Percentiles rank a stretch among this genome's conserved stretches.
phyloP scores from a whole-genome alignment of 192 early-diverging fungal species.

The Spinellus fusiger region DNA sequence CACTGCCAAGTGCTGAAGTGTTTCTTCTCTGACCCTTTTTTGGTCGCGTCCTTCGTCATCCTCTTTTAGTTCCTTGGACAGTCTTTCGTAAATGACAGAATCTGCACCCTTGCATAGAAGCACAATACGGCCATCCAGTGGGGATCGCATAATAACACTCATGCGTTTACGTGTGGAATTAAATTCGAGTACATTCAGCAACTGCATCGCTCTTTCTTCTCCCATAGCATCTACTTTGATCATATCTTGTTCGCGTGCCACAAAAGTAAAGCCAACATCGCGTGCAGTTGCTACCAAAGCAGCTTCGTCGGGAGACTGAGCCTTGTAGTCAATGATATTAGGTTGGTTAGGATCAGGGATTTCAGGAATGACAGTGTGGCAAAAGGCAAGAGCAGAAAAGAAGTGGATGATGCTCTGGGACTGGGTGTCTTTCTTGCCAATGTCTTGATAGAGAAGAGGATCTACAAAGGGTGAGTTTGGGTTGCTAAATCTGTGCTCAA shows the following conservation, averaged over 20 bases:
- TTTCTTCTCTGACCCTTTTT: slow-evolving; percentile 61
- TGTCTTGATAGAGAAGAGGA: slow-evolving; percentile 30
- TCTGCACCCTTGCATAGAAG: slow-evolving; percentile 93
- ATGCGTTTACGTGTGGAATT: slow-evolving; percentile 93
- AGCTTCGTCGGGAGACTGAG: slow-evolving; percentile 92
- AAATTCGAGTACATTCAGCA: slow-evolving; percentile 78
- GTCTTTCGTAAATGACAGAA: slow-evolving; percentile 78
- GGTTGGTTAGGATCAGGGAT: slow-evolving; percentile 42
- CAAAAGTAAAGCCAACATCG: slow-evolving; percentile 77
- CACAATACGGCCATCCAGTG: slow-evolving; percentile 55
- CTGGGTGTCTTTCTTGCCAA: slow-evolving; percentile 10
- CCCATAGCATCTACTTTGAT: slow-evolving; percentile 72
- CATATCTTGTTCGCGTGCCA: slow-evolving; percentile 67
- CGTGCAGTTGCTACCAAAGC: slow-evolving; percentile 83
- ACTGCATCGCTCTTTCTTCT: slow-evolving; percentile 54
- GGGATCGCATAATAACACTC: slow-evolving; percentile 77
- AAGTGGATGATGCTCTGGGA: slow-evolving; percentile 35
- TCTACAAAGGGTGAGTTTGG: slow-evolving; percentile 67
- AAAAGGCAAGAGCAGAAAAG: slow-evolving; percentile 54
- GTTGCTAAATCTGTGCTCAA: slow-evolving; percentile 55
- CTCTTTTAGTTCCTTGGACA: slow-evolving; percentile 26
- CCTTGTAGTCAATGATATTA: slow-evolving; percentile 71
- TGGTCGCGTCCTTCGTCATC: slow-evolving; percentile 46
- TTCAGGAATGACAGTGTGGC: slow-evolving; percentile 60
- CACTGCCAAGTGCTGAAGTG: slow-evolving; percentile 70